Base-by-base conservation (phyloP, 306 rosid genomes). In the Prunus mongolica region DNA sequence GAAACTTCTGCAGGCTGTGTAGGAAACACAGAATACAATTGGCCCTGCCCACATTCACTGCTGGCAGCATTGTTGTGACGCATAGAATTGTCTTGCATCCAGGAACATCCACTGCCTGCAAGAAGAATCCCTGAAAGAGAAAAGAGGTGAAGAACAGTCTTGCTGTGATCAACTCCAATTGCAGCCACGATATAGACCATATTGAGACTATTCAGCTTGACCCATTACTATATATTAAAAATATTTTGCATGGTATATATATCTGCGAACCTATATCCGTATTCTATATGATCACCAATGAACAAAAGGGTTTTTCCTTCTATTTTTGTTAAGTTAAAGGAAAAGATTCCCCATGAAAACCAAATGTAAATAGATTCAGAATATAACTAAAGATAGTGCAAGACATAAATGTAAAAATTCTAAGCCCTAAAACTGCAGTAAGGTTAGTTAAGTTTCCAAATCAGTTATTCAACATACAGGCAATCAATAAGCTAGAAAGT, bases 41-140 rank as follows among this genome's bases (percentile, higher is more conserved):
- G 80, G 66, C 89, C 82, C 73, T 28, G 75, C 54, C 65, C 73
- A 75, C 68, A 71, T 60, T 78, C 91, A 64, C 7, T 82, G 76
- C 80, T 57, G 25, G 57, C 51, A 75, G 76, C 38, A 77, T 60
- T 32, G 16, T 38, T 63, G 44, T 61, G 77, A 55, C 44, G 67
- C 44, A 27, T 47, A 54, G 83, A 86, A 76, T 75, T 80, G 69
- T 82, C 85, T 76, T 80, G 87, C 74, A 92, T 81, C 96, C 95
- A 86, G 72, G 97, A 89, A 82, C 77, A 78, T 76, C 92, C 93
- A 84, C 77, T 82, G 44, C 96, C 97, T 90, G 84, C 84, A 69
- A 50, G 45, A 65, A 78, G 57, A 85, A 74, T 65, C 45, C 79
- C 41, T 52, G 30, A 64, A 63, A 30, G 65, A 41, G 27, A 50